phyloP scores from a whole-genome alignment of 352 stramenopile species.

The Phytophthora meadii region DNA sequence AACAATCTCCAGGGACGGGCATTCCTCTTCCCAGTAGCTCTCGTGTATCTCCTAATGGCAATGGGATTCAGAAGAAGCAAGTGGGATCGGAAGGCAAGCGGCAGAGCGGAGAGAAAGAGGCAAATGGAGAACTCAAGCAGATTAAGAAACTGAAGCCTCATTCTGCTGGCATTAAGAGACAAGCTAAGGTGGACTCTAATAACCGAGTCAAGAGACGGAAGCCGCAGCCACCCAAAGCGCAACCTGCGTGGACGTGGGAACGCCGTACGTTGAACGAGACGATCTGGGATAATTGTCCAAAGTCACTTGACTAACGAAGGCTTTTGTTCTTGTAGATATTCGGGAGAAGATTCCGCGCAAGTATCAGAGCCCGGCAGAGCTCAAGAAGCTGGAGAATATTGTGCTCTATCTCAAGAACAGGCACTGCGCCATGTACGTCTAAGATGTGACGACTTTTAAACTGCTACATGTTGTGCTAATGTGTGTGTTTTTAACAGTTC shows the following conservation, averaged over 20 bases:
- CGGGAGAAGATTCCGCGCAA: slow-evolving; percentile 84
- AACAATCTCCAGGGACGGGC: slow-evolving; percentile 30
- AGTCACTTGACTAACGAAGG: not conserved
- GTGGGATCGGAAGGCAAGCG: not conserved
- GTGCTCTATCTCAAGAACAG: slow-evolving; percentile 89
- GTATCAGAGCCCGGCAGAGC: slow-evolving; percentile 79
- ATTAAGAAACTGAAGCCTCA: slow-evolving; percentile 5
- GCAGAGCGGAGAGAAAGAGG: slow-evolving; percentile 14
- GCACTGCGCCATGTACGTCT: slow-evolving; percentile 76
- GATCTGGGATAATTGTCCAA: no score
- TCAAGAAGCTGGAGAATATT: slow-evolving; percentile 89
- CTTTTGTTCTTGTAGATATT: slow-evolving; percentile 49
- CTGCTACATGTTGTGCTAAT: slow-evolving; percentile 6
- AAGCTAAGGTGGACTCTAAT: slow-evolving; percentile 28
- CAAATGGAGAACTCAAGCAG: slow-evolving; percentile 5
- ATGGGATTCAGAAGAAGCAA: slow-evolving; percentile 1
- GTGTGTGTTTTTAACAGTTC: slow-evolving; percentile 42
- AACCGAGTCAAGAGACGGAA: slow-evolving; percentile 38
- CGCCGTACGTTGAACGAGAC: slow-evolving; percentile 53
- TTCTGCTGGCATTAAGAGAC: slow-evolving; percentile 23
- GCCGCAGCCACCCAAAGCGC: slow-evolving; percentile 31
- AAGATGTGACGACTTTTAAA: not conserved
- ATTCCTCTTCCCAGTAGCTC: slow-evolving; percentile 46
- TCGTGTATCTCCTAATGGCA: slow-evolving; percentile 12
- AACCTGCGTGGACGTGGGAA: slow-evolving; percentile 79